These are phyloP conservation scores for Vitis riparia DNA, from an alignment of 164 flowering plant species.

Conservation along the genomic window DNA sequence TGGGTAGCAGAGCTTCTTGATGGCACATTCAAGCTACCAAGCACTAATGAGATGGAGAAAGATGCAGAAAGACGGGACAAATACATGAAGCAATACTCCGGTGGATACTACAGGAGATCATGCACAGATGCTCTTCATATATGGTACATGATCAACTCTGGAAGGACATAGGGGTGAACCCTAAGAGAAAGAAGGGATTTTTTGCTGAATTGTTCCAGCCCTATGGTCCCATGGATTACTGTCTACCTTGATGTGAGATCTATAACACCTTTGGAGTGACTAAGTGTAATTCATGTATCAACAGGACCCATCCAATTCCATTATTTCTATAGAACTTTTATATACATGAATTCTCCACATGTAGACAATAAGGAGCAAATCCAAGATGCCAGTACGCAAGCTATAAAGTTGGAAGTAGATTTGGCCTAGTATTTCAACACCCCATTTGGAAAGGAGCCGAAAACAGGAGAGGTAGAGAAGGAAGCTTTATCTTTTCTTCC, in stretches of 20 bases:
- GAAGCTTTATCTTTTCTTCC: neutral
- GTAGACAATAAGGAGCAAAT: no score
- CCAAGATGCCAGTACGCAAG: no score
- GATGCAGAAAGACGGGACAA: conserved; percentile 18
- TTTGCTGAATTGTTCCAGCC: conserved; percentile 17
- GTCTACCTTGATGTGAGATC: no score
- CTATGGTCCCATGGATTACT: conserved; percentile 22
- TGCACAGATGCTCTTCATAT: conserved; percentile 16
- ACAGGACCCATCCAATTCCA: no score
- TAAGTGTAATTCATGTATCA: no score
- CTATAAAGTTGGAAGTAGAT: no score
- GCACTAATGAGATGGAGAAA: conserved; percentile 26
- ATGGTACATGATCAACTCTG: conserved; percentile 34
- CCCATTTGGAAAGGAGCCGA: no score
- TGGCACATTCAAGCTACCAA: conserved; percentile 6
- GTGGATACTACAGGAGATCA: conserved; percentile 7
- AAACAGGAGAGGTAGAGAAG: neutral
- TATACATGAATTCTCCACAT: no score
- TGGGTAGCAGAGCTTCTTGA: conserved; percentile 14
- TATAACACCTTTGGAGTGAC: no score
- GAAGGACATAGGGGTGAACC: conserved; percentile 26
- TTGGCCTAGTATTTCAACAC: no score
- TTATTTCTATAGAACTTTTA: no score
- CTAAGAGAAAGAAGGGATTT: conserved; percentile 22
- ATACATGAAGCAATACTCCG: conserved; percentile 8